A percentile compares a stretch with the other conserved stretches of the same genome.
Conservation (phyloP, 2,329 filamentous ascomycete species). For the Arthroderma uncinatum region DNA sequence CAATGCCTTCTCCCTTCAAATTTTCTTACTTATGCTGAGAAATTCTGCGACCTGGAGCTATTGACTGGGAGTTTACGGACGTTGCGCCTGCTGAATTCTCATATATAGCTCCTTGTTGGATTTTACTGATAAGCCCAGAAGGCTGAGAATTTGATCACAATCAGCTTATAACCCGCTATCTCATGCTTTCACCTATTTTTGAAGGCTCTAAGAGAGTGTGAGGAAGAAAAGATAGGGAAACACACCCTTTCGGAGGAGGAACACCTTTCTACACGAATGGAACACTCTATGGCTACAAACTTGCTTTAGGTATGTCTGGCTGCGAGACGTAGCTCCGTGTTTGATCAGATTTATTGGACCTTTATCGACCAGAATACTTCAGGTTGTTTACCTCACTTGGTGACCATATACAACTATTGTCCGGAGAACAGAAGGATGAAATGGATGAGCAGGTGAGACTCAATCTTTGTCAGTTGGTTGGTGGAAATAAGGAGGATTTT, state of each 20-base stretch:
- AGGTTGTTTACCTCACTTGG: conserved; percentile 4
- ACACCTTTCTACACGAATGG: conserved; percentile 14
- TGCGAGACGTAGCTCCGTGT: conserved; percentile 13
- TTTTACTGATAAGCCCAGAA: conserved; percentile 17
- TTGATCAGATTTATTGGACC: conserved; percentile 16
- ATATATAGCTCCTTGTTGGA: conserved; percentile 19
- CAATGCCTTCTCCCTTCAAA: conserved; percentile 22
- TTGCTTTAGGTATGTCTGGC: conserved; percentile 17
- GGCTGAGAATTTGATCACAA: conserved; percentile 19
- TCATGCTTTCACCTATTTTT: conserved; percentile 20
- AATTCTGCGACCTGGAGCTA: conserved; percentile 13
- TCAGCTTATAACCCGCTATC: conserved; percentile 19
- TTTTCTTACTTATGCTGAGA: conserved; percentile 17
- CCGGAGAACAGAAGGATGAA: conserved; percentile 8
- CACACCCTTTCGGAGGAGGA: conserved; percentile 12
- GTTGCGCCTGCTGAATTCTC: conserved; percentile 18
- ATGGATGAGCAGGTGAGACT: not conserved
- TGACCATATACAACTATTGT: conserved; percentile 11
- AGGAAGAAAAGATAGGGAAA: conserved; percentile 15
- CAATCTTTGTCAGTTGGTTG: not conserved
- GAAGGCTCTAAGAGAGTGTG: conserved; percentile 16
- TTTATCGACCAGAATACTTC: conserved; percentile 12
- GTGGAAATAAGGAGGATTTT: not conserved
- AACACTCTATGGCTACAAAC: conserved; percentile 13
- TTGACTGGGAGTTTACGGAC: conserved; percentile 25